These are phyloP conservation scores for Tulasnella sp. DNA, from an alignment of 768 basidiomycete genomes.

Conservation along the genomic window DNA sequence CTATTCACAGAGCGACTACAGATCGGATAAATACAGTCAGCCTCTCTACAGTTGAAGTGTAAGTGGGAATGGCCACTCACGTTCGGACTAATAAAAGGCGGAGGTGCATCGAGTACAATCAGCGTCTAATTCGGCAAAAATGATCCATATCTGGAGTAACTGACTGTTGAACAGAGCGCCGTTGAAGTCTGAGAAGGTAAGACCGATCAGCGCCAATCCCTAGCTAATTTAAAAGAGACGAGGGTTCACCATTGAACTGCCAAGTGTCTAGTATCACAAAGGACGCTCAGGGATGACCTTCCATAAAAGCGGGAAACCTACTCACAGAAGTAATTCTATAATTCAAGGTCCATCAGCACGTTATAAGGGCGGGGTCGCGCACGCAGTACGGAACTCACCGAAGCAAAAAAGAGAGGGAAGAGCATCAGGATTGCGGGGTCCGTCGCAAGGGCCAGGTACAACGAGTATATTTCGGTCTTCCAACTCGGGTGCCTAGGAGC, in stretches of 20 bases:
- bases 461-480: slow-evolving; percentile 61
- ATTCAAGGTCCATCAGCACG: not conserved
- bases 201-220: not conserved
- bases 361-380: not conserved
- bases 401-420: slow-evolving; percentile 79
- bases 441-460: slow-evolving; percentile 54
- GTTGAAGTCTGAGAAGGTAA: slow-evolving; percentile 43
- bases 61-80: not conserved
- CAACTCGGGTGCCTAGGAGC: slow-evolving; percentile 60
- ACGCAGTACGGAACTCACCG: slow-evolving; percentile 20
- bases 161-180: slow-evolving; percentile 61
- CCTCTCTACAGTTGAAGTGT: not conserved
- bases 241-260: slow-evolving; percentile 43
- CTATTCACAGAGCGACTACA: slow-evolving; percentile 60
- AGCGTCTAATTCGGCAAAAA: not conserved
- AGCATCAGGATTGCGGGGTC: slow-evolving; percentile 65
- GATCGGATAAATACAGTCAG: slow-evolving; percentile 13
- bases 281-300: not conserved
- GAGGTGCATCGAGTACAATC: not conserved
- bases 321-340: slow-evolving; percentile 18
- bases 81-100: slow-evolving; percentile 34
- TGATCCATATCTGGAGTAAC: not conserved
- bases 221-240: not conserved
- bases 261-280: slow-evolving; percentile 28
- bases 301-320: not conserved